A percentile compares a stretch with the other conserved stretches of the same genome.
These are phyloP conservation scores for Daldinia caldariorum DNA, from an alignment of 495 filamentous ascomycete species.

Conservation along the genomic window DNA sequence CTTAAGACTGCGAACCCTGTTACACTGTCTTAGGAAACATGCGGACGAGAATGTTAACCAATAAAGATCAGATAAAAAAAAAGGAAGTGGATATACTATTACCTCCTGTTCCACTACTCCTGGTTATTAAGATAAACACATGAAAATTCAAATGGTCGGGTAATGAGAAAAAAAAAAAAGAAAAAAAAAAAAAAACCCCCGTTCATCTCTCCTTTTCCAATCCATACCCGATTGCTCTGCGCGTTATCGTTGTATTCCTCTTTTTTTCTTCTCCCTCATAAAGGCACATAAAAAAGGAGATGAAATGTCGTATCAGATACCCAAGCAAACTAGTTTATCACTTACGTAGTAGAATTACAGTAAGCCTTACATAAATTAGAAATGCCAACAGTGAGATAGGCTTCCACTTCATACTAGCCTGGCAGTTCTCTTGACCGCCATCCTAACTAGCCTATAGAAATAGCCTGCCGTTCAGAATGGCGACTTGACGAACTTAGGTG, in stretches of 20 bases:
- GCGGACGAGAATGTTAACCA: constrained; percentile 15
- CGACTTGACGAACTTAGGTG: not conserved
- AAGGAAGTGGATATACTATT: constrained; percentile 13
- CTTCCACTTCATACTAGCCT: not conserved
- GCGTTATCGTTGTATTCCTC: not conserved
- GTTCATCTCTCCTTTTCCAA: not conserved
- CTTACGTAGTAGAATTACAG: not conserved
- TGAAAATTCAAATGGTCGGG: constrained; percentile 12
- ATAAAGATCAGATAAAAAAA: not conserved
- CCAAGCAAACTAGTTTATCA: not conserved
- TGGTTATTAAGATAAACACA: constrained; percentile 27
- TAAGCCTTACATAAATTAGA: not conserved
- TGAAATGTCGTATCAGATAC: too few species aligned
- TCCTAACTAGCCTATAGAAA: not conserved
- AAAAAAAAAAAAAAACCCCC: not conserved
- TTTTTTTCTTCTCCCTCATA: not conserved
- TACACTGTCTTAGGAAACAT: constrained; percentile 5
- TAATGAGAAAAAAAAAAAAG: too few species aligned
- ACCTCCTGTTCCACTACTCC: constrained; percentile 20
- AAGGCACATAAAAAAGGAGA: not conserved
- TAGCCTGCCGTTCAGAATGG: not conserved
- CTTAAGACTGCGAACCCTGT: constrained; percentile 31
- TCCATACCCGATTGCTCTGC: not conserved
- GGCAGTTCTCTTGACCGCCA: not conserved
- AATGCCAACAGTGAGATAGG: not conserved